Evolutionary conservation across 129 eudicot genomes (phyloP), one percentile per base, ranked within the genome.

Genomic region (Helianthus annuus): DNA sequence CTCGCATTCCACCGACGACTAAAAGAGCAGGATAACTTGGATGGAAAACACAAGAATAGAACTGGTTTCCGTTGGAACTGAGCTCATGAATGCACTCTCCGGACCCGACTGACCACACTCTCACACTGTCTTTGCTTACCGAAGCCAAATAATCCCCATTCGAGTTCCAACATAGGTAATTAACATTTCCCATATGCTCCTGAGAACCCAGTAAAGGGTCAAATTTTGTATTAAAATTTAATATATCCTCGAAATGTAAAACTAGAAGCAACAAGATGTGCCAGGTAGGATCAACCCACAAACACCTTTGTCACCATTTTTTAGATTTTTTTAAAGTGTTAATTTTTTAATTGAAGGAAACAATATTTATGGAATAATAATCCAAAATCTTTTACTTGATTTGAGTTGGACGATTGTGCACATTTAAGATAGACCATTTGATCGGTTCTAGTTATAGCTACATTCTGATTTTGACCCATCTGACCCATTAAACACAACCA

Each of bases 1-100:
- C 98, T 82, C 83, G 83, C 72, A 70, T 61, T 63, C 98, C 97
- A 10, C 98, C 98, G 34, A 94, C 80, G 48, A 94, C 98, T 85
- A 94, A 76, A 59, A 94, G 91, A 72, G 96, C 79, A 63, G 97
- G 75, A 78, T 90, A 94, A 74, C 89, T 94, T 10, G 97, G 99
- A 86, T 94, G 99, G 78, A 90, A 94, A 69, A 88, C 97, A 88
- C 98, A 94, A n/a, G 97, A 94, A 73, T 94, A 86, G 77, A 94
- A 94, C 79, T 90, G 97, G 79, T 90, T 94, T 48, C 91, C 93
- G 22, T 79, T 94, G 48, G 97, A 82, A 67, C 73, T 79, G 67
- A 94, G 86, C 79, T 94, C 98, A 76, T 94, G 96, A 69, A 87
- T 82, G 72, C 94, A 95, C 55, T 95, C 96, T 40, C 96, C 88